A percentile compares a stretch with the other conserved stretches of the same genome.
phyloP scores from a whole-genome alignment of 768 basidiomycete species.

The Phanerodontia chrysosporium region DNA sequence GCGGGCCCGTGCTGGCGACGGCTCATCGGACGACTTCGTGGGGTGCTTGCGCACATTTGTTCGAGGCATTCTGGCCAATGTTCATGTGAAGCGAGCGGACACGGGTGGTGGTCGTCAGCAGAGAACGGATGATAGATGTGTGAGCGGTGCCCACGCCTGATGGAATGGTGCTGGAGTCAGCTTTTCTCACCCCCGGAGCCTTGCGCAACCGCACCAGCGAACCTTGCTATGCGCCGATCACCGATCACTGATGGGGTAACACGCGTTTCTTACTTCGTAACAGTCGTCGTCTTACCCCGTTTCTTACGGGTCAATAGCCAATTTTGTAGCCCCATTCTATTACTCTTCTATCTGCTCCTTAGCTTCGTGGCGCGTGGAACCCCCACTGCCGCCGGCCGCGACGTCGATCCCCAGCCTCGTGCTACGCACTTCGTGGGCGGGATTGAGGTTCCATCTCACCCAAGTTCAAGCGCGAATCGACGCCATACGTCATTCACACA shows the following conservation, averaged over 20 bases:
- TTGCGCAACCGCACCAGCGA: slow-evolving; percentile 1
- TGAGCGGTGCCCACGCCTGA: not conserved
- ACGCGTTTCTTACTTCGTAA: not conserved
- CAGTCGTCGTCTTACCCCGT: not conserved
- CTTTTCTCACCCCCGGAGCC: slow-evolving; percentile 5
- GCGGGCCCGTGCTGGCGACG: too few relatives aligned
- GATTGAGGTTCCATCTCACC: not conserved
- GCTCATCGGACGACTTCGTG: slow-evolving; percentile 2
- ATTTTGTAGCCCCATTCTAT: not conserved
- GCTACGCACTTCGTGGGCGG: not conserved
- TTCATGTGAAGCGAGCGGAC: slow-evolving; percentile 2
- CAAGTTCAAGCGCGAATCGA: not conserved
- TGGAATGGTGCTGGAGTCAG: slow-evolving; percentile 1
- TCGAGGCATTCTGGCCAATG: slow-evolving; percentile 4
- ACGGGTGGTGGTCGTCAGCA: slow-evolving; percentile 1
- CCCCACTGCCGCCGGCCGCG: not conserved
- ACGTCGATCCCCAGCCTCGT: not conserved
- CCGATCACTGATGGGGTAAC: not conserved
- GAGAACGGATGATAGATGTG: not conserved
- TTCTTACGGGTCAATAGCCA: not conserved
- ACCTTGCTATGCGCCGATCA: slow-evolving; percentile 1
- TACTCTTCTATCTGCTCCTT: not conserved
- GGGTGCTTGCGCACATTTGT: slow-evolving; percentile 10
- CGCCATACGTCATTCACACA: too few relatives aligned
- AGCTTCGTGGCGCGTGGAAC: not conserved